Conservation (phyloP, 768 basidiomycete genomes). For the Calocybe gangraenosa region DNA sequence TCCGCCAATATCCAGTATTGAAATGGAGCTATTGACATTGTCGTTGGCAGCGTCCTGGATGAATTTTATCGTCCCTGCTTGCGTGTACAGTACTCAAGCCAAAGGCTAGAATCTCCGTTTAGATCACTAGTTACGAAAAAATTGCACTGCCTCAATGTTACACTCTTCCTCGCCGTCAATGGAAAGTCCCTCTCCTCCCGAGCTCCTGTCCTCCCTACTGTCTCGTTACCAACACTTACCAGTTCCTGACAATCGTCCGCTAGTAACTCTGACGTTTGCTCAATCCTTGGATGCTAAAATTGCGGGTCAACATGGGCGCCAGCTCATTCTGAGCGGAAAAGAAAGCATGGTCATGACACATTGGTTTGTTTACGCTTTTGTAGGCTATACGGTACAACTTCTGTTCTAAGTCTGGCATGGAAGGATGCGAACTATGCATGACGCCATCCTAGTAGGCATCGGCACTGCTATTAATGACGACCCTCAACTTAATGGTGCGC, state of each 20-base stretch:
- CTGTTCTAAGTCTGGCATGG: not conserved
- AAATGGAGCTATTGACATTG: too few species aligned
- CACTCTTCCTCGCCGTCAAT: not conserved
- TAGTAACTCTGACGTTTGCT: conserved; percentile 81
- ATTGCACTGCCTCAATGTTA: too few species aligned
- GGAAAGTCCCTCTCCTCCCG: conserved; percentile 15
- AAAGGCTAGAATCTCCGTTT: too few species aligned
- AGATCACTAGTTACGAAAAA: too few species aligned
- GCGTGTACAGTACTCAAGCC: too few species aligned
- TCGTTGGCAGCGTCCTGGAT: too few species aligned
- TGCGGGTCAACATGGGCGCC: conserved; percentile 65
- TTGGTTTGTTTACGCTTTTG: conserved; percentile 50
- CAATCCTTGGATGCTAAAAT: conserved; percentile 89
- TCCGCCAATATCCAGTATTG: too few species aligned
- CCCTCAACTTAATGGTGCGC: conserved; percentile 88
- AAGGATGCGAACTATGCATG: conserved; percentile 91
- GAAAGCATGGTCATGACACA: conserved; percentile 95
- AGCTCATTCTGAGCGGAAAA: conserved; percentile 77
- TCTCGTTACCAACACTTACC: conserved; percentile 14
- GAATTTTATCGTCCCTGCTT: too few species aligned
- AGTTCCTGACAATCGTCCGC: conserved; percentile 35
- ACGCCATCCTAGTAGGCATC: conserved; percentile 87
- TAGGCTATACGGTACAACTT: not conserved
- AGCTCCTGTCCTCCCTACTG: conserved; percentile 22
- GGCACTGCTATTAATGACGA: conserved; percentile 90